phyloP scores from a whole-genome alignment of 352 stramenopile genomes.

The Phytophthora litchii region DNA sequence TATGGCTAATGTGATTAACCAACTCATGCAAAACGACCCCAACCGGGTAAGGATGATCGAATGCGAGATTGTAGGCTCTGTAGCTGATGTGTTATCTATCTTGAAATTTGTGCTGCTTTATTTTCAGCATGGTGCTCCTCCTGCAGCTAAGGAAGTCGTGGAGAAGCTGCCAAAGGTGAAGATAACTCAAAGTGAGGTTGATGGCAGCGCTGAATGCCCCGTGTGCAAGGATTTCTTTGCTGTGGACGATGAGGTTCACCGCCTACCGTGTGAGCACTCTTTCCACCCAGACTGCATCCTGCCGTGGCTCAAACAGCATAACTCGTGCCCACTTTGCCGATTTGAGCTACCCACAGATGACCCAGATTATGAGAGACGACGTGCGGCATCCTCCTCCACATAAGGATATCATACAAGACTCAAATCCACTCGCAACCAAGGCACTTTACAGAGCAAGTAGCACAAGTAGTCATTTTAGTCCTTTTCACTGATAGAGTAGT shows the following conservation, averaged over 20 bases:
- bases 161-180: conserved; percentile 78
- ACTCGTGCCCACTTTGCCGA: conserved; percentile 87
- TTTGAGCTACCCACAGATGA: conserved; percentile 88
- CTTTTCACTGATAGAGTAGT: conserved; percentile 40
- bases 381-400: conserved; percentile 27
- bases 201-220: conserved; percentile 77
- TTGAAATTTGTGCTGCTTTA: conserved; percentile 9
- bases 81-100: conserved; percentile 13
- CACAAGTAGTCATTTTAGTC: conserved; percentile 30
- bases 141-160: conserved; percentile 75
- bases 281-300: conserved; percentile 90
- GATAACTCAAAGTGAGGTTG: conserved; percentile 77
- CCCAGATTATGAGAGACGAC: conserved; percentile 77
- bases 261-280: conserved; percentile 74
- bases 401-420: conserved; percentile 16
- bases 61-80: conserved; percentile 1
- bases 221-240: conserved; percentile 89
- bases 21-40: conserved; percentile 89
- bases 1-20: conserved; percentile 85
- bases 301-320: conserved; percentile 89
- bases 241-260: conserved; percentile 76
- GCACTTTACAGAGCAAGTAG: conserved; percentile 23
- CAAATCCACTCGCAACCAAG: conserved; percentile 14
- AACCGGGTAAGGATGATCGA: conserved; percentile 63
- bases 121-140: conserved; percentile 75